Evolutionary conservation across 164 flowering plant species (phyloP).

Genomic region (Stephania cephalantha): DNA sequence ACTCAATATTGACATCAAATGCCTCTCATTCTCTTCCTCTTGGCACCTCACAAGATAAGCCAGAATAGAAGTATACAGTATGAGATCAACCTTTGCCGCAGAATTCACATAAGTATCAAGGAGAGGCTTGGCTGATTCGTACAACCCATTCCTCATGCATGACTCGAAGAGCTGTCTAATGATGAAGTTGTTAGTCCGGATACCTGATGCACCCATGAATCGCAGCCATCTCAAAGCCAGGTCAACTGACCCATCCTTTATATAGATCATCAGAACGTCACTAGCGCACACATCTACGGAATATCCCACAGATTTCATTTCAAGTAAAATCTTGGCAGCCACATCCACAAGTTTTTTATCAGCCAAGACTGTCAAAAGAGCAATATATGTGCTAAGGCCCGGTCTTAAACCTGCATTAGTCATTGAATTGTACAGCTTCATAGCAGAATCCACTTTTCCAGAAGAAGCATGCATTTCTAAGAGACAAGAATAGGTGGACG

Average conservation of each 20-base stretch:
- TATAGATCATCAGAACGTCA: constrained; percentile 87
- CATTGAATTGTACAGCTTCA: constrained; percentile 95
- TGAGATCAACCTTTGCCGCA: constrained; percentile 86
- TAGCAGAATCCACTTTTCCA: constrained; percentile 86
- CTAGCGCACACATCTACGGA: constrained; percentile 92
- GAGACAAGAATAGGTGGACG: constrained; percentile 85
- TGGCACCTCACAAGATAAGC: constrained; percentile 94
- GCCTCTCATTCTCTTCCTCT: constrained; percentile 78
- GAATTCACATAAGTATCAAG: constrained; percentile 76
- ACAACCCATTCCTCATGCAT: constrained; percentile 84
- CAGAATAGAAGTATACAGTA: constrained; percentile 84
- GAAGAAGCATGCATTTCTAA: constrained; percentile 89
- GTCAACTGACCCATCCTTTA: constrained; percentile 89
- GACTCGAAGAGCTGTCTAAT: constrained; percentile 92
- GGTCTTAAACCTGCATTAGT: constrained; percentile 85
- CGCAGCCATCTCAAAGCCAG: constrained; percentile 91
- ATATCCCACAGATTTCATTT: constrained; percentile 90
- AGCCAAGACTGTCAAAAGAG: constrained; percentile 76
- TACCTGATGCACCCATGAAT: constrained; percentile 93
- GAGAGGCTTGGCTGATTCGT: constrained; percentile 89
- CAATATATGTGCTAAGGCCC: constrained; percentile 73
- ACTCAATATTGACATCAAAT: constrained; percentile 81
- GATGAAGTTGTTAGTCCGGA: constrained; percentile 85
- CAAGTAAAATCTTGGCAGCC: constrained; percentile 90
- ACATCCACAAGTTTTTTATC: constrained; percentile 93